Evolutionary conservation across 176 grass and related monocot species (phyloP).

Genomic region (Ampelocalamus luodianensis): DNA sequence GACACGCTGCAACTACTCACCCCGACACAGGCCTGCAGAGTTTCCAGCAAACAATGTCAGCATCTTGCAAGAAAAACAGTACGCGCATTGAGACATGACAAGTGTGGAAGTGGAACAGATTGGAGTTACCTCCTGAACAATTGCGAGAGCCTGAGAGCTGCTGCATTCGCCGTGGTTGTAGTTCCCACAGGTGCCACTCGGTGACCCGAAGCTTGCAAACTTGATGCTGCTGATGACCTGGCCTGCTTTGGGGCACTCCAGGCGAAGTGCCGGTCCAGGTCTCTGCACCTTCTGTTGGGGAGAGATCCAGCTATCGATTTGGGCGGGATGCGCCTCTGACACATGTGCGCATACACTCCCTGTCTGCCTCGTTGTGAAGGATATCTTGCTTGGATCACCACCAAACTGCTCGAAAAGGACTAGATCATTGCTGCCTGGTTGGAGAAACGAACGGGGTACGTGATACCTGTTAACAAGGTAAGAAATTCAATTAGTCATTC

Average conservation of each 20-base stretch:
- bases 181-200: slow-evolving; percentile 74
- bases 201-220: slow-evolving; percentile 96
- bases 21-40: slow-evolving; percentile 75
- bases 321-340: slow-evolving; percentile 80
- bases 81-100: slow-evolving; percentile 1
- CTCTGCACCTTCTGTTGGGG: slow-evolving; percentile 52
- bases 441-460: slow-evolving; percentile 73
- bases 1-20: slow-evolving; percentile 66
- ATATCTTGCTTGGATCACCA: slow-evolving; percentile 81
- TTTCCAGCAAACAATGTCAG: slow-evolving; percentile 34
- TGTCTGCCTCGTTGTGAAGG: slow-evolving; percentile 67
- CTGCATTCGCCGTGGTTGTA: slow-evolving; percentile 82
- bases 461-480: slow-evolving; percentile 80
- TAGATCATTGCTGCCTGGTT: slow-evolving; percentile 79
- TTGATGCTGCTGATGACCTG: slow-evolving; percentile 82
- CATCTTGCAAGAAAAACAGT: slow-evolving; percentile 12
- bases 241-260: slow-evolving; percentile 67
- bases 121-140: slow-evolving; percentile 81
- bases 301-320: slow-evolving; percentile 62
- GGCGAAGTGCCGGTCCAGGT: slow-evolving; percentile 57
- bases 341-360: slow-evolving; percentile 71
- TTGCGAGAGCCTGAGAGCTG: slow-evolving; percentile 64
- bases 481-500: slow-evolving; percentile 9
- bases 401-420: slow-evolving; percentile 91
- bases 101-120: slow-evolving; percentile 31